phyloP scores from a whole-genome alignment of 1,139 yeast genomes.

The Kluyveromyces sp. region DNA sequence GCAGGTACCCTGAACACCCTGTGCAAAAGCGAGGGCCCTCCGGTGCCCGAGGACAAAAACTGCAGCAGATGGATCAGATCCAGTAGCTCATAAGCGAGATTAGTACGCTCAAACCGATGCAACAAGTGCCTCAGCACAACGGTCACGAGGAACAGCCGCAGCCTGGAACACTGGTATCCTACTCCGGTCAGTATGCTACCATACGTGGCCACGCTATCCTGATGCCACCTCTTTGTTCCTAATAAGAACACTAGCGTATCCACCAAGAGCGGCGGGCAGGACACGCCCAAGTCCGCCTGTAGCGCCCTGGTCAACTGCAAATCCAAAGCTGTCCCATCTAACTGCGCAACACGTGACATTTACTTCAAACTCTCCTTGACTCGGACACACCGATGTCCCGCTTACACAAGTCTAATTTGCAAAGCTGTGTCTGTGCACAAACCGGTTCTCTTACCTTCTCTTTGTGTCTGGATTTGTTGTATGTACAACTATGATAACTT shows the following conservation, averaged over 20 bases:
- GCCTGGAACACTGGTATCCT: neutral
- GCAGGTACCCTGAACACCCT: neutral
- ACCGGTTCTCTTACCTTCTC: no score
- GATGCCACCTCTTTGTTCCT: conserved; percentile 1
- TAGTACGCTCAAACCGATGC: conserved; percentile 1
- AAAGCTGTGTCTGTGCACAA: neutral
- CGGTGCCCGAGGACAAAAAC: neutral
- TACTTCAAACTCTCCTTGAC: neutral
- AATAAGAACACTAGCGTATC: conserved; percentile 1
- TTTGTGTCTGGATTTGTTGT: neutral
- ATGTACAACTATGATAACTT: no score
- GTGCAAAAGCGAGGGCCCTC: conserved; percentile 2
- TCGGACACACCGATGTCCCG: no score
- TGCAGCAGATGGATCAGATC: conserved; percentile 1
- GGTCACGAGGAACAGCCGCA: conserved; percentile 2
- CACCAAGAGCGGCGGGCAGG: conserved; percentile 1
- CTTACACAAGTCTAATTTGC: no score
- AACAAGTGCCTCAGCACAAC: conserved; percentile 1
- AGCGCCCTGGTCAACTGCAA: conserved; percentile 1
- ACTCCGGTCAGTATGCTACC: conserved; percentile 3
- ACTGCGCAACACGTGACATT: conserved; percentile 5
- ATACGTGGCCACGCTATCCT: conserved; percentile 2
- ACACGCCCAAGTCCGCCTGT: neutral
- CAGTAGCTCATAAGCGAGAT: neutral
- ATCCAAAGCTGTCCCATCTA: conserved; percentile 1